Conservation (phyloP, 164 flowering plant species). For the Vitis amurensis region DNA sequence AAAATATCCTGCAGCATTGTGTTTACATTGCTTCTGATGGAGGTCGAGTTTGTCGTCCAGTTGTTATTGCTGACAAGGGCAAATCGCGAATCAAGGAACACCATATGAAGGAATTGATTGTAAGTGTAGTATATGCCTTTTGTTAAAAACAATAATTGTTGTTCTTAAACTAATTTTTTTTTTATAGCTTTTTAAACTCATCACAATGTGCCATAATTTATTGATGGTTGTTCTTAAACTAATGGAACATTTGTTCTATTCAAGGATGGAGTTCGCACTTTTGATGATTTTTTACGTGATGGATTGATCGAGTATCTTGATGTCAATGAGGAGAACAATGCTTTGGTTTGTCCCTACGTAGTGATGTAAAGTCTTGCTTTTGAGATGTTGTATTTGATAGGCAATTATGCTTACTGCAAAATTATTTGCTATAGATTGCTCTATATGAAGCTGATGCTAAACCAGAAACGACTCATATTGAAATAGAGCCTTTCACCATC, state of each 20-base stretch:
- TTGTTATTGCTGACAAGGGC: slow-evolving; percentile 94
- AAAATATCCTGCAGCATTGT: slow-evolving; percentile 58
- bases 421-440: slow-evolving; percentile 57
- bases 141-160: neutral
- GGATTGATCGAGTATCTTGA: slow-evolving; percentile 97
- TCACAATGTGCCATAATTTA: too few species aligned
- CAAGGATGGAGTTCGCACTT: slow-evolving; percentile 86
- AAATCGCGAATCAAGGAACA: slow-evolving; percentile 79
- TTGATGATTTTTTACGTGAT: slow-evolving; percentile 79
- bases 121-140: slow-evolving; percentile 21
- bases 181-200: too few species aligned
- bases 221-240: neutral
- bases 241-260: slow-evolving; percentile 12
- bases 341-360: slow-evolving; percentile 59
- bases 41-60: slow-evolving; percentile 98
- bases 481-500: slow-evolving; percentile 96
- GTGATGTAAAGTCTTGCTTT: neutral
- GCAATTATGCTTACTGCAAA: neutral
- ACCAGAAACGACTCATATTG: slow-evolving; percentile 82
- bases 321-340: slow-evolving; percentile 98
- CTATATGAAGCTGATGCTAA: slow-evolving; percentile 79
- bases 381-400: too few species aligned
- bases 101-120: slow-evolving; percentile 91
- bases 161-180: neutral
- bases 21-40: slow-evolving; percentile 98